phyloP scores from a whole-genome alignment of 352 stramenopile genomes.

The Saprolegnia diclina region DNA sequence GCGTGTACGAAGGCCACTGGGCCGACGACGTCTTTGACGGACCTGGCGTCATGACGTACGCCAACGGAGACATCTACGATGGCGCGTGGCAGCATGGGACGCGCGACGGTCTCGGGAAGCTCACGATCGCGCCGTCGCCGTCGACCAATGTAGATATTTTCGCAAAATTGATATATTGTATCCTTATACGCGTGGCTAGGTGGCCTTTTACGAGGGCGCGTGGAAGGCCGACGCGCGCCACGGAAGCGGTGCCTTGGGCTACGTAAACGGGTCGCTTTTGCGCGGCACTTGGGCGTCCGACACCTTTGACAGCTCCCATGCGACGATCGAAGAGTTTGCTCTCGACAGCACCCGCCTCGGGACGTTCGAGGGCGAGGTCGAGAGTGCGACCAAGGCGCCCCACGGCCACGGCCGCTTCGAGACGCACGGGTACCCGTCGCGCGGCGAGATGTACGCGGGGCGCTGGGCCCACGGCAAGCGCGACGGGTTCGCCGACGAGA shows the following conservation, averaged over 20 bases:
- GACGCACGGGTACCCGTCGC: conserved; percentile 35
- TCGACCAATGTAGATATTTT: not conserved
- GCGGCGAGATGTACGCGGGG: conserved; percentile 47
- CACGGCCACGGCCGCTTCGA: conserved; percentile 43
- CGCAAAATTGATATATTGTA: not conserved
- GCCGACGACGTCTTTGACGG: conserved; percentile 40
- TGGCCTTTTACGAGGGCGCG: conserved; percentile 32
- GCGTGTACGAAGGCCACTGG: conserved; percentile 70
- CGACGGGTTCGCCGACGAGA: conserved; percentile 31
- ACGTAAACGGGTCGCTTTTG: conserved; percentile 44
- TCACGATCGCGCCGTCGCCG: not conserved
- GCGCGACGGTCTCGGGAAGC: conserved; percentile 40
- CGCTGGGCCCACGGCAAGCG: conserved; percentile 44
- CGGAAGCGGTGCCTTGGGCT: conserved; percentile 42
- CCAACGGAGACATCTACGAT: conserved; percentile 42
- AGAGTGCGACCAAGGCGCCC: conserved; percentile 33
- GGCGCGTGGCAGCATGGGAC: conserved; percentile 43
- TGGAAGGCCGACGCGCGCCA: conserved; percentile 48
- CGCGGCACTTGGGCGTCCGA: conserved; percentile 37
- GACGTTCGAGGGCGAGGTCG: conserved; percentile 28
- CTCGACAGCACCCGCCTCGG: conserved; percentile 44
- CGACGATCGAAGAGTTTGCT: conserved; percentile 41
- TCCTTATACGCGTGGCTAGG: not conserved
- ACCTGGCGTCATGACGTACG: conserved; percentile 49
- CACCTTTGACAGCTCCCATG: conserved; percentile 20